These are phyloP conservation scores for Chlorella vulgaris DNA, from an alignment of 139 green algal genomes.

Conservation along the genomic window DNA sequence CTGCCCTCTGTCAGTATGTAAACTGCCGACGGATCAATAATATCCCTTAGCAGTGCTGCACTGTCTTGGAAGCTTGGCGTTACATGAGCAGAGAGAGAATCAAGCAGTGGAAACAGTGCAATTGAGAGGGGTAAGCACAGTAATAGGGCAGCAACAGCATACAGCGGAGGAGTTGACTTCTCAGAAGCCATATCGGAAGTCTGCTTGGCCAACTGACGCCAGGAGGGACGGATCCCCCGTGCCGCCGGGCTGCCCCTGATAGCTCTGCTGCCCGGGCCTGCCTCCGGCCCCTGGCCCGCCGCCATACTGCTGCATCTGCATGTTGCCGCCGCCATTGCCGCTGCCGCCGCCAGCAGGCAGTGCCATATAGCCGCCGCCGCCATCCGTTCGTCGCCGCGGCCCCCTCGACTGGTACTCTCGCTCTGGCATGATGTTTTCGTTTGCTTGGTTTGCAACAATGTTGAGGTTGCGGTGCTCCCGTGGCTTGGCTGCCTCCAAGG, in stretches of 20 bases:
- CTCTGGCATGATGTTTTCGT: constrained; percentile 50
- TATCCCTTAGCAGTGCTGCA: no score
- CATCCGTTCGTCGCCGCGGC: not conserved
- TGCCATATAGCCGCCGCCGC: not conserved
- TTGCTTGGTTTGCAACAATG: constrained; percentile 79
- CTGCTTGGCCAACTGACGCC: constrained; percentile 40
- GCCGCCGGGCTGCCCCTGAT: constrained; percentile 11
- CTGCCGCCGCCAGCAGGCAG: not conserved
- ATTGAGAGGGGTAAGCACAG: not conserved
- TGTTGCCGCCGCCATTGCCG: not conserved
- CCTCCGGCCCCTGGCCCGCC: not conserved
- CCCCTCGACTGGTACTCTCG: not conserved
- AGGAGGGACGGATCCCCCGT: constrained; percentile 30
- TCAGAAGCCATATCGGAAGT: constrained; percentile 47
- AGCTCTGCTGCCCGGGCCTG: not conserved
- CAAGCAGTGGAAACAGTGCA: not conserved
- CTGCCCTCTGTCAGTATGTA: no score
- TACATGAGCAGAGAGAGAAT: no score
- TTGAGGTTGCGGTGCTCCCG: constrained; percentile 80
- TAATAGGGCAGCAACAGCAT: no score
- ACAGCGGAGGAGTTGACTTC: no score
- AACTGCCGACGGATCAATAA: no score
- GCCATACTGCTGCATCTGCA: not conserved
- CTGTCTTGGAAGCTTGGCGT: no score
- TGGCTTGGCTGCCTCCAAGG: constrained; percentile 82